Percentiles rank a stretch among this genome's conserved stretches.
Evolutionary conservation across 257 asterid genomes (phyloP).

Genomic region (Przewalskia tangutica): DNA sequence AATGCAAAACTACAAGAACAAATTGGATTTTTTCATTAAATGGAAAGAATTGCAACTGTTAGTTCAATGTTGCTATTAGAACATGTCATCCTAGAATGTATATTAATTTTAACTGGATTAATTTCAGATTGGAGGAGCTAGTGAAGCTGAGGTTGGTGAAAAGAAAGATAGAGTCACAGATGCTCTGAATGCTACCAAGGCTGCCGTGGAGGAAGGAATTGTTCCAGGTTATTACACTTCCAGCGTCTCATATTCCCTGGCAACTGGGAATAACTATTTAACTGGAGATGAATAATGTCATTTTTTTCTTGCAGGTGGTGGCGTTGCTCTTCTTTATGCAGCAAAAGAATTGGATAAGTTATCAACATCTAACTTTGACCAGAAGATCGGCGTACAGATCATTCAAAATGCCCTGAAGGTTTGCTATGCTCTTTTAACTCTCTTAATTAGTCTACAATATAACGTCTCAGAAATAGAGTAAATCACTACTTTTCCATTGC

Average conservation of each 20-base stretch:
- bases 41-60: background rate
- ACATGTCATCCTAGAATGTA: background rate
- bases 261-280: background rate
- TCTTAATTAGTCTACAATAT: background rate
- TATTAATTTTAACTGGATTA: background rate
- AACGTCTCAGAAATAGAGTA: background rate
- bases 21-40: background rate
- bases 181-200: slow-evolving; percentile 93
- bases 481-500: background rate
- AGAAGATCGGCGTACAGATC: slow-evolving; percentile 84
- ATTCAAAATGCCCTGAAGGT: slow-evolving; percentile 93
- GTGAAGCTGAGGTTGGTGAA: slow-evolving; percentile 26
- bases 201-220: slow-evolving; percentile 97
- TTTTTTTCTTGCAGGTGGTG: slow-evolving; percentile 47
- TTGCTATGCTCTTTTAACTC: background rate
- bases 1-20: background rate
- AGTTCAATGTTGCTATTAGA: background rate
- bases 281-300: background rate
- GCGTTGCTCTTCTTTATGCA: slow-evolving; percentile 83
- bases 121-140: slow-evolving; percentile 87
- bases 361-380: slow-evolving; percentile 76
- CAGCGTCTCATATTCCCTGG: background rate
- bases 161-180: slow-evolving; percentile 91
- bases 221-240: slow-evolving; percentile 44
- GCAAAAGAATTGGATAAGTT: slow-evolving; percentile 67